Base-by-base conservation (phyloP, 192 early-diverging fungal genomes). In the Coemansia guatemalensis region DNA sequence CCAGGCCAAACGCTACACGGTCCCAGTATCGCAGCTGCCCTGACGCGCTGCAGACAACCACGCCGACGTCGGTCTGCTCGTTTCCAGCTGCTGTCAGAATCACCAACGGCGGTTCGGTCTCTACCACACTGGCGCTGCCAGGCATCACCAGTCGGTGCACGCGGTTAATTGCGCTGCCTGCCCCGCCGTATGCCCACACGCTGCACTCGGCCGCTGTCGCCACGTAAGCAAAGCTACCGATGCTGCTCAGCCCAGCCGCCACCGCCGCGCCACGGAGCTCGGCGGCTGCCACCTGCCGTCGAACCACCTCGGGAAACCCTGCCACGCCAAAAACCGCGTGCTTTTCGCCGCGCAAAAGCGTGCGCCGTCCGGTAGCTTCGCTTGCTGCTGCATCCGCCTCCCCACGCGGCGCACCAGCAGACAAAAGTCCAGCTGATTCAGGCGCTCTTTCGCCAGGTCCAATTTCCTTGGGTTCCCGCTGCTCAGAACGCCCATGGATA, bases 11-110 rank as follows among this genome's bases (percentile, higher is more conserved):
- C 21, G 69, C 81, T 18, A 83, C 73, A 51, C 67, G 64, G 7
- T 67, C 70, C 81, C 81, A 83, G 64, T 71, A 73, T 56, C 81
- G 81, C 50, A 83, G 26, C 52, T 69, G 69, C 0, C 81, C 81
- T 9, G 61, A 59, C 11, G 64, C 49, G 8, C 68, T 56, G 44
- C 68, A 68, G 4, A 67, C 69, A 18, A 83, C n/a, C 3, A 78
- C 62, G 6, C 81, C 81, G 7, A 73, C 70, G 47, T 75, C 62
- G 30, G 60, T 53, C 30, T 59, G 63, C 32, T 24, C 55, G 6
- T 60, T 55, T 3, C 58, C 54, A 12, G 51, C 50, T 33, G 32
- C 21, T 26, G 64, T 64, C 30, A 77, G 65, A 20, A 59, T 58
- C 25, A 71, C 69, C 8, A 71, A 23, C 20, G 74, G 74, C 1